Conservation (phyloP, 2,329 filamentous ascomycete genomes). For the Lasiodiplodia hormozganensis region DNA sequence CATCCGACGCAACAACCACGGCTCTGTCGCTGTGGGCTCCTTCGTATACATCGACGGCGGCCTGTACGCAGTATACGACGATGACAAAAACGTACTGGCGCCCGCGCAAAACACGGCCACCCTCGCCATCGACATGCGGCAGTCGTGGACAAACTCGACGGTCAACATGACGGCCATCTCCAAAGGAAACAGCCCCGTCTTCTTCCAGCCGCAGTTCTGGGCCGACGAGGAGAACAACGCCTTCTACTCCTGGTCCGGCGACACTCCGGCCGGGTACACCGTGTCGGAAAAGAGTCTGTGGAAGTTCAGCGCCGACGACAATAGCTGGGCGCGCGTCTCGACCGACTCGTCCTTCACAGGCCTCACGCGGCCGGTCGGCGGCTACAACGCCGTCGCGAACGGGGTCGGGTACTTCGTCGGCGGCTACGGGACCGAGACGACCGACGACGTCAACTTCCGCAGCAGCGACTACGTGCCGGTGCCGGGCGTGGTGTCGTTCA, state of each 20-base stretch:
- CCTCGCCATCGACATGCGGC: constrained; percentile 21
- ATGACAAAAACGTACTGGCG: neutral
- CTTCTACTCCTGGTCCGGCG: constrained; percentile 21
- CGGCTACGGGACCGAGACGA: neutral
- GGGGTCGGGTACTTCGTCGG: constrained; percentile 6
- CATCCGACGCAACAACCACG: constrained; percentile 7
- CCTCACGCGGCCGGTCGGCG: constrained; percentile 9
- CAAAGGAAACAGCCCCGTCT: constrained; percentile 12
- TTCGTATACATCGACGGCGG: constrained; percentile 27
- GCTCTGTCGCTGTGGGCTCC: neutral
- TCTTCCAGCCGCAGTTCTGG: constrained; percentile 6
- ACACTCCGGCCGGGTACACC: neutral
- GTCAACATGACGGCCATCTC: constrained; percentile 1
- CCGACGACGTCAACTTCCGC: neutral
- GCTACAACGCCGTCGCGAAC: neutral
- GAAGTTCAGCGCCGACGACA: constrained; percentile 10
- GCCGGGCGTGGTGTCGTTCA: constrained; percentile 17
- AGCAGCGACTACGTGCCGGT: neutral
- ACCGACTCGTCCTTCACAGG: neutral
- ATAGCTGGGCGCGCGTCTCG: neutral
- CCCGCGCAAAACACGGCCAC: neutral
- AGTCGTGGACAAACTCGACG: constrained; percentile 23
- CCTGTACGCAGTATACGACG: neutral
- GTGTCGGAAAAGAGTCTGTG: constrained; percentile 15
- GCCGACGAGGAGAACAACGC: neutral